phyloP scores from a whole-genome alignment of 306 rosid species.

The Quillaja saponaria region DNA sequence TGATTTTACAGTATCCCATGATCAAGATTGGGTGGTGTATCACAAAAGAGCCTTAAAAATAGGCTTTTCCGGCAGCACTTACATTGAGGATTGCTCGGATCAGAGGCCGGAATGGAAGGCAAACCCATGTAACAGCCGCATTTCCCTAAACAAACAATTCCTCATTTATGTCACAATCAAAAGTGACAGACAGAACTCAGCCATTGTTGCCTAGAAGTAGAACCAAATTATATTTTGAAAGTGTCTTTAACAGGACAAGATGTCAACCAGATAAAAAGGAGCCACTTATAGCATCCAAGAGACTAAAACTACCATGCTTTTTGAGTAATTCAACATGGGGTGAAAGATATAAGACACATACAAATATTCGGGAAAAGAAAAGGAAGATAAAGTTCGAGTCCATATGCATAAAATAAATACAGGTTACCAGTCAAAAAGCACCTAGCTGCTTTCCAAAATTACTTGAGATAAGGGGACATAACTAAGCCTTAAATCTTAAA shows the following conservation, averaged over 20 bases:
- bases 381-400: slow-evolving; percentile 18
- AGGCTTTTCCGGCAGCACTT: no score
- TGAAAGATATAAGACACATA: neutral
- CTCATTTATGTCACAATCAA: no score
- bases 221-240: no score
- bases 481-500: no score
- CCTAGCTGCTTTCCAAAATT: slow-evolving; percentile 28
- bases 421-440: slow-evolving; percentile 27
- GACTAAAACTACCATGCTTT: slow-evolving; percentile 2
- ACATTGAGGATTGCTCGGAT: no score
- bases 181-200: no score
- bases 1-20: neutral
- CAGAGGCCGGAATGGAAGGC: slow-evolving; percentile 11
- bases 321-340: slow-evolving; percentile 17
- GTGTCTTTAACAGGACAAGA: slow-evolving; percentile 12
- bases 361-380: slow-evolving; percentile 3
- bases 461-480: slow-evolving; percentile 25
- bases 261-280: slow-evolving; percentile 28
- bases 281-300: slow-evolving; percentile 7
- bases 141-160: slow-evolving; percentile 15
- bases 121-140: slow-evolving; percentile 9
- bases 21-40: no score
- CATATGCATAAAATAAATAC: slow-evolving; percentile 32
- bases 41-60: no score
- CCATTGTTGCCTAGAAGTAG: no score